Evolutionary conservation across 2,329 filamentous ascomycete genomes (phyloP), one percentile per base, ranked within the genome.

Genomic region (Pseudogymnoascus sp.): DNA sequence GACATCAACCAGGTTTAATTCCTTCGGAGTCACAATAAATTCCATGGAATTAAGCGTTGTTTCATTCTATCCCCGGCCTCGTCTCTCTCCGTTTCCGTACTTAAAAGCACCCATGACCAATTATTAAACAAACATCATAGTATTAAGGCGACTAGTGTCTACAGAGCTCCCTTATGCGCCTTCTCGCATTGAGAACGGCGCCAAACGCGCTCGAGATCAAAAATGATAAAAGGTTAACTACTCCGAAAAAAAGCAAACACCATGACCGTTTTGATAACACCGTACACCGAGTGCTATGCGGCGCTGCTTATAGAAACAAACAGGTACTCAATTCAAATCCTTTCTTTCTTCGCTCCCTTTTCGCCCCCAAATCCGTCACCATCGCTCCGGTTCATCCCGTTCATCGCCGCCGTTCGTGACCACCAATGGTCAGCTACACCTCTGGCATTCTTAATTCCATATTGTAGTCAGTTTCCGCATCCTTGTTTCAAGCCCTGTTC

Each of bases 281-380:
- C 39, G 39, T 45, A 45, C 39, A 45, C 39, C 39, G 39, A 45
- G 39, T 45, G 39, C 39, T 45, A 45, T 45, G 39, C 39, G 39
- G 39, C 39, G 39, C 39, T 26, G 39, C 21, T 45, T 26, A 45
- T 26, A 45, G 39, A 23, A 45, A 45, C 21, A 45, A 45, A 45
- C 39, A 45, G 39, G 21, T 45, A 26, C 19, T 45, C 39, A 26
- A 26, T 45, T 45, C 39, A 45, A 45, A 23, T 41, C 19, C 38
- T 23, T 3, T 26, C 19, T n/a, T 41, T 5, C 38, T 6, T 37
- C 35, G 6, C 15, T 7, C 6, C 7, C 19, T 26, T 45, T 45
- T 45, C 39, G 39, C 39, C 39, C 39, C 39, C 21, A 45, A 45
- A 26, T 13, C 12, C 5, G 1, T n/a, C 21, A 1, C 12, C 6